These are phyloP conservation scores for Moesziomyces globuligerus DNA, from an alignment of 1,284 basidiomycete species.

Conservation along the genomic window DNA sequence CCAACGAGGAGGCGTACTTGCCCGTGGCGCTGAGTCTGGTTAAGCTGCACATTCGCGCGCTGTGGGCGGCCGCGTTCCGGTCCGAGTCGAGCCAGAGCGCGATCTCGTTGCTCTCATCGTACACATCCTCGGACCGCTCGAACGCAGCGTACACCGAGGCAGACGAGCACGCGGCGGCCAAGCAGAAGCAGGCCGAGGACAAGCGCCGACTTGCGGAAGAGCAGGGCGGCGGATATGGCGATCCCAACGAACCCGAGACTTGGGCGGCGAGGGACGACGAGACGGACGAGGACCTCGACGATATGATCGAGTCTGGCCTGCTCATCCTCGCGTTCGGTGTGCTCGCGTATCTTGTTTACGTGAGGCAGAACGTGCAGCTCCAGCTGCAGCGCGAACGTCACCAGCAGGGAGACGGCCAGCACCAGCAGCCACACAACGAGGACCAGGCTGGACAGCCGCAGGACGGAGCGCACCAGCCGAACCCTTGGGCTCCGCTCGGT, in stretches of 20 bases:
- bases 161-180: slow-evolving; percentile 42
- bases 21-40: slow-evolving; percentile 84
- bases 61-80: slow-evolving; percentile 72
- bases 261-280: slow-evolving; percentile 35
- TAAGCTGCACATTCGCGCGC: slow-evolving; percentile 83
- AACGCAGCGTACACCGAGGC: slow-evolving; percentile 54
- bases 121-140: slow-evolving; percentile 21
- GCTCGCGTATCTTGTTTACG: slow-evolving; percentile 53
- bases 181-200: slow-evolving; percentile 28
- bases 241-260: slow-evolving; percentile 54
- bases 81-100: slow-evolving; percentile 53
- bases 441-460: slow-evolving; percentile 4
- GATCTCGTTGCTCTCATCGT: slow-evolving; percentile 49
- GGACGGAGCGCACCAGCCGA: slow-evolving; percentile 9
- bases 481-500: slow-evolving; percentile 34
- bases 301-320: slow-evolving; percentile 57
- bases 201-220: slow-evolving; percentile 17
- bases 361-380: slow-evolving; percentile 53
- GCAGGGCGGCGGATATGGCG: slow-evolving; percentile 44
- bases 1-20: slow-evolving; percentile 86
- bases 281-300: slow-evolving; percentile 47
- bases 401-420: slow-evolving; percentile 16
- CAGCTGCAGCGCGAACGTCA: slow-evolving; percentile 48
- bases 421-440: slow-evolving; percentile 5
- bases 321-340: slow-evolving; percentile 53